Percentiles rank a stretch among this genome's conserved stretches.
phyloP scores from a whole-genome alignment of 148 eudicot species.

The Tetragonia tetragonoides region DNA sequence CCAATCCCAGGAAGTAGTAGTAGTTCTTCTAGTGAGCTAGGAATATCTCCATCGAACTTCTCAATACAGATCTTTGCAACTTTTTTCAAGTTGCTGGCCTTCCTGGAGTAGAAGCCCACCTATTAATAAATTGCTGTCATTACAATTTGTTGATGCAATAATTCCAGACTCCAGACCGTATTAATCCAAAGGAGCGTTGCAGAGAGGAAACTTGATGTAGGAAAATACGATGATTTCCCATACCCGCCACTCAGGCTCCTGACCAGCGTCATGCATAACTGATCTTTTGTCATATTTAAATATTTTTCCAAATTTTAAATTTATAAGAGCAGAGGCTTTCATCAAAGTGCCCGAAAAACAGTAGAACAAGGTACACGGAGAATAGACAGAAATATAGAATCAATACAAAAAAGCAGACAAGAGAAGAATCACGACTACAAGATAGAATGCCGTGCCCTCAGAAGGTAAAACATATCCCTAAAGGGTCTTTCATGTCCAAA shows the following conservation, averaged over 20 bases:
- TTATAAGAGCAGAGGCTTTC: no score
- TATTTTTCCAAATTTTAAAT: no score
- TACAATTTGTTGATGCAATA: not conserved
- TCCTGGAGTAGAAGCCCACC: conserved; percentile 94
- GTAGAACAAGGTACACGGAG: no score
- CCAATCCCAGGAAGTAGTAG: conserved; percentile 92
- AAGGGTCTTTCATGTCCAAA: no score
- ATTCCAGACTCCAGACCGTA: not conserved
- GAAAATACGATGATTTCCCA: not conserved
- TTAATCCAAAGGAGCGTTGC: not conserved
- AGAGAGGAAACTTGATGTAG: not conserved
- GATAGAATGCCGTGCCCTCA: no score
- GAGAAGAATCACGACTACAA: no score
- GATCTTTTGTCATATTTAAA: no score
- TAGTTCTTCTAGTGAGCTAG: conserved; percentile 68
- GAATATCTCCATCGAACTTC: conserved; percentile 86
- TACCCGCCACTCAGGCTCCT: not conserved
- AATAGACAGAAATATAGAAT: no score
- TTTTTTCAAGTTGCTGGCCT: conserved; percentile 85
- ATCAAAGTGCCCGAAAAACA: no score
- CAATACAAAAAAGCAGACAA: no score
- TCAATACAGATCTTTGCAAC: conserved; percentile 70
- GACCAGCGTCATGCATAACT: not conserved
- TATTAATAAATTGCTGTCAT: conserved; percentile 22
- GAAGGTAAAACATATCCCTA: no score